Percentiles rank a stretch among this genome's conserved stretches.
Conservation (phyloP, 176 grass and related monocot genomes). For the Carex myosuroides region DNA sequence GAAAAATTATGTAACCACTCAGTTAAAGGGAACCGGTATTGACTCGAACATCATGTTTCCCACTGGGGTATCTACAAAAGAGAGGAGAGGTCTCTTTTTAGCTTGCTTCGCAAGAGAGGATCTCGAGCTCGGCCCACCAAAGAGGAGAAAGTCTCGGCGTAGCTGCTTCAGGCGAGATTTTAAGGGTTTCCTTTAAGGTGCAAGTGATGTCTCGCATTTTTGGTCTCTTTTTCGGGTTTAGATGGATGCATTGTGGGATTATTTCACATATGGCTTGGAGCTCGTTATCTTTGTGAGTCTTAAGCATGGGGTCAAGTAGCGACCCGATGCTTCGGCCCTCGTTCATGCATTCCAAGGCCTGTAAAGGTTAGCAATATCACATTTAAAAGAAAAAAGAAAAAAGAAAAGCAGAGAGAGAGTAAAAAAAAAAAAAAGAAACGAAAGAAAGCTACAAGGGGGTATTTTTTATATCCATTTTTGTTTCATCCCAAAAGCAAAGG, state of each 20-base stretch:
- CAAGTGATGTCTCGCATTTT: constrained; percentile 57
- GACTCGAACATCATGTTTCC: constrained; percentile 1
- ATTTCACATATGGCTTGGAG: constrained; percentile 69
- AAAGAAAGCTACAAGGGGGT: neutral
- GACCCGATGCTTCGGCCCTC: constrained; percentile 38
- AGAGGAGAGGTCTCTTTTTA: constrained; percentile 27
- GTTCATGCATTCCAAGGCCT: constrained; percentile 75
- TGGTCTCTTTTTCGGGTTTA: constrained; percentile 67
- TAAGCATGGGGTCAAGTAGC: constrained; percentile 66
- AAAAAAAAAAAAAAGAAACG: neutral
- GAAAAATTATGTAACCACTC: neutral
- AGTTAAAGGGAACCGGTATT: neutral
- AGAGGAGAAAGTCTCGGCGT: constrained; percentile 79
- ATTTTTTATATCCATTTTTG: neutral
- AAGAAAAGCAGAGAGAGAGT: neutral
- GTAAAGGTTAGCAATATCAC: constrained; percentile 4
- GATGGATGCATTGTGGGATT: constrained; percentile 61
- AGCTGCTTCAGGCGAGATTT: constrained; percentile 79
- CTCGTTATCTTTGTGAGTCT: constrained; percentile 60
- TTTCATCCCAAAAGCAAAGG: neutral
- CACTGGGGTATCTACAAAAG: constrained; percentile 24
- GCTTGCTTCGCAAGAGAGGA: constrained; percentile 90
- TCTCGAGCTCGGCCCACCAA: constrained; percentile 99
- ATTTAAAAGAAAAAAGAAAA: neutral
- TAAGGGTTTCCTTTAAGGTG: constrained; percentile 42